phyloP scores from a whole-genome alignment of 1,284 basidiomycete genomes.

The Microstroma glucosiphilum region DNA sequence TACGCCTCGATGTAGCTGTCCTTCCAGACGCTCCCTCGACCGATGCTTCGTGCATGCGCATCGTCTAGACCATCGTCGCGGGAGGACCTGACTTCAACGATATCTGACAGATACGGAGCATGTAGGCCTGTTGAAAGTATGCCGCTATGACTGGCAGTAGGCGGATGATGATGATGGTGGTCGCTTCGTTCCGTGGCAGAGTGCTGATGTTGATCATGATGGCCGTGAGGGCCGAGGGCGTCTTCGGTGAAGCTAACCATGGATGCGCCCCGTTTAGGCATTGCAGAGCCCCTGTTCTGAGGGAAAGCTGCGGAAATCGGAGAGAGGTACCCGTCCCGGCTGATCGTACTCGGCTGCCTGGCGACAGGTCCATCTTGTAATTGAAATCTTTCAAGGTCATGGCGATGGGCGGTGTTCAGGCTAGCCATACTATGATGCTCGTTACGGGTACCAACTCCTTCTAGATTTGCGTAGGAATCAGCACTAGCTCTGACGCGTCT shows the following conservation, averaged over 20 bases:
- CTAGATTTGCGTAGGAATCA: slow-evolving; percentile 24
- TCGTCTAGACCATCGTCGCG: too few relatives aligned
- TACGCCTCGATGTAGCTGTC: too few relatives aligned
- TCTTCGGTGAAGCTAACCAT: slow-evolving; percentile 13
- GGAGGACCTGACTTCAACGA: neutral
- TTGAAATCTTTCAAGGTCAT: slow-evolving; percentile 35
- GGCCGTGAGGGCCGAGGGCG: slow-evolving; percentile 15
- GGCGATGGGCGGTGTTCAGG: slow-evolving; percentile 22
- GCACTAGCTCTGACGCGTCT: slow-evolving; percentile 32
- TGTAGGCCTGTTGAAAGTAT: neutral
- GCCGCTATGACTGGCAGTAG: neutral
- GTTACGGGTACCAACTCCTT: slow-evolving; percentile 9
- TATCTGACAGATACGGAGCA: neutral
- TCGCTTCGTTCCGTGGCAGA: too few relatives aligned
- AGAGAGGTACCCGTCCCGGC: neutral
- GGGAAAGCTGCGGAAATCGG: slow-evolving; percentile 11
- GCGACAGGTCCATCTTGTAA: slow-evolving; percentile 42
- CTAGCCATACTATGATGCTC: slow-evolving; percentile 13
- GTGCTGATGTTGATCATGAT: slow-evolving; percentile 9
- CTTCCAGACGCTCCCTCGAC: too few relatives aligned
- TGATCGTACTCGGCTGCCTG: slow-evolving; percentile 11
- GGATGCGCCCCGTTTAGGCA: slow-evolving; percentile 14
- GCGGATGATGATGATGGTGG: neutral
- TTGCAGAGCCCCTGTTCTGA: slow-evolving; percentile 6
- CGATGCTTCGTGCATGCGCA: too few relatives aligned